Evolutionary conservation across 73 alveolate species (phyloP).

Genomic region (Symbiodinium pilosum): DNA sequence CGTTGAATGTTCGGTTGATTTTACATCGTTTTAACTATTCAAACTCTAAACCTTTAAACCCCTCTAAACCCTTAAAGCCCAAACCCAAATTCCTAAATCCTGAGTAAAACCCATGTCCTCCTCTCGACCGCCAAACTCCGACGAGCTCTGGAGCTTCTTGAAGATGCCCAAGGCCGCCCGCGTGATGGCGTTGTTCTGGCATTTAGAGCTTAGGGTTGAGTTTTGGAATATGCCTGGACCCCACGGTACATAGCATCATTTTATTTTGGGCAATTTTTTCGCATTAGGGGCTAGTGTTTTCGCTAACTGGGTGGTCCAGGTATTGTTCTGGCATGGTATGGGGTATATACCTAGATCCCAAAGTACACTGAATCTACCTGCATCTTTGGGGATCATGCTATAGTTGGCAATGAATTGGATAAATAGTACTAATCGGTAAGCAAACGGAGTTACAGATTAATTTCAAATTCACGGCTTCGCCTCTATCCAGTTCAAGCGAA

Average conservation of each 20-base stretch:
- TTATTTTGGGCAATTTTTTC: no score
- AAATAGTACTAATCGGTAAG: no score
- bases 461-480: no score
- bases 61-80: neutral
- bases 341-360: no score
- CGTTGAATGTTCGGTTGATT: neutral
- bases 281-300: neutral
- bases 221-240: no score
- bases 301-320: neutral
- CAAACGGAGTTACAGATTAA: no score
- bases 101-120: neutral
- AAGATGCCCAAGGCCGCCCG: conserved; percentile 16
- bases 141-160: neutral
- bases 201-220: neutral
- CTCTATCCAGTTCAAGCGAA: no score
- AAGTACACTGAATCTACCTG: no score
- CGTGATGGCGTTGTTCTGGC: conserved; percentile 27
- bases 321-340: neutral
- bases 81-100: neutral
- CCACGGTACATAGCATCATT: no score
- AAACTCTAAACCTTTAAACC: neutral
- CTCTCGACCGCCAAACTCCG: neutral
- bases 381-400: no score
- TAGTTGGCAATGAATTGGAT: no score
- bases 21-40: neutral